Percentiles rank a stretch among this genome's conserved stretches.
Evolutionary conservation across 257 asterid species (phyloP).

Genomic region (Solanum dulcamara): DNA sequence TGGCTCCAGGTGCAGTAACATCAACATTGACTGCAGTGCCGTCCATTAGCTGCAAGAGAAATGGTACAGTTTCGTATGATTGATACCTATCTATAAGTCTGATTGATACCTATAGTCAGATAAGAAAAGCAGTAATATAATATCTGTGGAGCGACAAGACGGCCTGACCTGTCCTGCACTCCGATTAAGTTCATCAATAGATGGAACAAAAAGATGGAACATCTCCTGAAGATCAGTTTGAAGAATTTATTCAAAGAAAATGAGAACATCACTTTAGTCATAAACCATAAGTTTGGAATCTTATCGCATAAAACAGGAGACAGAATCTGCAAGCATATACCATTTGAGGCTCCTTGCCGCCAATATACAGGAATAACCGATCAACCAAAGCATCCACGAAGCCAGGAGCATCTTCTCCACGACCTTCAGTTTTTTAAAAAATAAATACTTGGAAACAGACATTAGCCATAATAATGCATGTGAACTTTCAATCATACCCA

Average conservation of each 20-base stretch:
- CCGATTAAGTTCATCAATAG: slow-evolving; percentile 58
- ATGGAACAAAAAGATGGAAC: slow-evolving; percentile 24
- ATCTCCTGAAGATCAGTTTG: slow-evolving; percentile 37
- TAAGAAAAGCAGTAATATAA: neutral
- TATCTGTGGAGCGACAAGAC: neutral
- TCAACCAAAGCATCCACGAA: slow-evolving; percentile 62
- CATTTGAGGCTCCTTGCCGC: slow-evolving; percentile 63
- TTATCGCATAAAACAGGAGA: neutral
- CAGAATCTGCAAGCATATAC: slow-evolving; percentile 18
- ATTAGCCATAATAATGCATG: slow-evolving; percentile 2
- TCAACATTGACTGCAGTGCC: slow-evolving; percentile 66
- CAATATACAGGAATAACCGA: slow-evolving; percentile 74
- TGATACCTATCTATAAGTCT: neutral
- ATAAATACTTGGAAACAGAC: slow-evolving; percentile 4
- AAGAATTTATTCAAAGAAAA: slow-evolving; percentile 11
- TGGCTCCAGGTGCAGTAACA: slow-evolving; percentile 95
- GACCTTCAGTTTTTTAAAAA: slow-evolving; percentile 38
- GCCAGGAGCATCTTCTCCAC: slow-evolving; percentile 85
- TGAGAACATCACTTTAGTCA: slow-evolving; percentile 5
- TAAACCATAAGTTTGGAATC: neutral
- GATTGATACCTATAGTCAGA: neutral
- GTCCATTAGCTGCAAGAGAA: slow-evolving; percentile 45
- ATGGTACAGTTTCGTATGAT: slow-evolving; percentile 13
- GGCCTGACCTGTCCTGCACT: slow-evolving; percentile 64
- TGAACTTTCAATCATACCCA: slow-evolving; percentile 42